Percentiles rank a stretch among this genome's conserved stretches.
Conservation (phyloP, 495 filamentous ascomycete genomes). For the Xylaria bambusicola region DNA sequence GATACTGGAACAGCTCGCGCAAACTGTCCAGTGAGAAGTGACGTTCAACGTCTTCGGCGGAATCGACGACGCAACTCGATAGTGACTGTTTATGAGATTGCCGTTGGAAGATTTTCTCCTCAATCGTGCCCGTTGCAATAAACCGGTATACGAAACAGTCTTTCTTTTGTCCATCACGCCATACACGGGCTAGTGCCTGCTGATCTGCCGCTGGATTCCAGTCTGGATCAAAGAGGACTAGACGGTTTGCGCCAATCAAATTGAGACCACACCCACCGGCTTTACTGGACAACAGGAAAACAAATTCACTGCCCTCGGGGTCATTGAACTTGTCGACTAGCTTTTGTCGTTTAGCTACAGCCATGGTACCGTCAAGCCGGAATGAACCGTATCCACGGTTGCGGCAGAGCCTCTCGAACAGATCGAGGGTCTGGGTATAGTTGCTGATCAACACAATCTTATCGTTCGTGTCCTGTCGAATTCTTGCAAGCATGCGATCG, state of each 20-base stretch:
- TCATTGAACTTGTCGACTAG: conserved; percentile 99
- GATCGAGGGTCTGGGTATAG: conserved; percentile 93
- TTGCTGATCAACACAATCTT: conserved; percentile 99
- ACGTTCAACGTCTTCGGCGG: conserved; percentile 92
- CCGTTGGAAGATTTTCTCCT: conserved; percentile 99
- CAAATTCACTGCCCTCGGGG: conserved; percentile 84
- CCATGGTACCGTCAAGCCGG: conserved; percentile 95
- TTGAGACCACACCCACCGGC: conserved; percentile 97
- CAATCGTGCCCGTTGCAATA: conserved; percentile 96
- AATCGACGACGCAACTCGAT: conserved; percentile 96
- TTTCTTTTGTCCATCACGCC: conserved; percentile 99
- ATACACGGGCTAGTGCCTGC: conserved; percentile 94
- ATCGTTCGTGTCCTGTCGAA: conserved; percentile 94
- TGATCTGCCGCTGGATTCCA: conserved; percentile 99
- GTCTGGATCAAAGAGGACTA: conserved; percentile 97
- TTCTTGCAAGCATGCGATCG: conserved; percentile 96
- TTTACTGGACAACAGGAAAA: conserved; percentile 94
- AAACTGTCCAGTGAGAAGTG: conserved; percentile 91
- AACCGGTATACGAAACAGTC: conserved; percentile 99
- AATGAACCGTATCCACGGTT: conserved; percentile 79
- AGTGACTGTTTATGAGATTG: conserved; percentile 98
- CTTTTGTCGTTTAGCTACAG: conserved; percentile 93
- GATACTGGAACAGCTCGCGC: conserved; percentile 91
- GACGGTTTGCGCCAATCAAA: conserved; percentile 92
- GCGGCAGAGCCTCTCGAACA: conserved; percentile 92